Base-by-base conservation (phyloP, 2,329 filamentous ascomycete genomes). In the Microdochium nivale region DNA sequence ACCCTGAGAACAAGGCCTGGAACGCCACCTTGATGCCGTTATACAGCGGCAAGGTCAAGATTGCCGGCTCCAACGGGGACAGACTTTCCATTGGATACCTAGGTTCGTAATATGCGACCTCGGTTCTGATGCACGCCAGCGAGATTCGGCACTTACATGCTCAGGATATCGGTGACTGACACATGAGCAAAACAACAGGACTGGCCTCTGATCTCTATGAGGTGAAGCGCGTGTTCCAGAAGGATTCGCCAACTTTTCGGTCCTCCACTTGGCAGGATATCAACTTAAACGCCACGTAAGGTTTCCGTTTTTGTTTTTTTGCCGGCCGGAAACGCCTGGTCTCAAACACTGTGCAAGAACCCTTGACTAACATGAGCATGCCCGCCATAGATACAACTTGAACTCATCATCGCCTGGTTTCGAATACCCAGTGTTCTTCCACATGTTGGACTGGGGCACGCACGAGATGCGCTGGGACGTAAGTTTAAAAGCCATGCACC, bases 41-140 rank as follows among this genome's bases (percentile, higher is more conserved):
- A 3, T 75, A 76, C 53, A 67, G 70, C 37, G 73, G 73, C 21
- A 74, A 74, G 55, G 60, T 76, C 23, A 63, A 67, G 51, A 57
- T 76, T 21, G 62, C 60, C 3, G 68, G 68, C n/a, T 63, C 65
- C 44, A 69, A 70, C 33, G 67, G 66, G 8, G 73, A 75, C 51
- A 56, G 63, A 13, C 60, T 75, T 2, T 67, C 67, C 8, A 65
- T 76, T 21, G 71, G 72, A 1, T 76, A 76, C 48, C 55, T 60
- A 47, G 65, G 60, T n/a, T 3, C 13, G 49, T 48, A 13, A 13
- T 40, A 16, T n/a, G 14, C 35, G 11, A 16, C n/a, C 16, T n/a
- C 35, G 11, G n/a, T n/a, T n/a, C n/a, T n/a, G n/a, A n/a, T n/a
- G n/a, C n/a, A n/a, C n/a, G n/a, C n/a, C n/a, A n/a, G n/a, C n/a